Evolutionary conservation across 176 grass and related monocot genomes (phyloP), one percentile per base, ranked within the genome.

Genomic region (Oryza australiensis): DNA sequence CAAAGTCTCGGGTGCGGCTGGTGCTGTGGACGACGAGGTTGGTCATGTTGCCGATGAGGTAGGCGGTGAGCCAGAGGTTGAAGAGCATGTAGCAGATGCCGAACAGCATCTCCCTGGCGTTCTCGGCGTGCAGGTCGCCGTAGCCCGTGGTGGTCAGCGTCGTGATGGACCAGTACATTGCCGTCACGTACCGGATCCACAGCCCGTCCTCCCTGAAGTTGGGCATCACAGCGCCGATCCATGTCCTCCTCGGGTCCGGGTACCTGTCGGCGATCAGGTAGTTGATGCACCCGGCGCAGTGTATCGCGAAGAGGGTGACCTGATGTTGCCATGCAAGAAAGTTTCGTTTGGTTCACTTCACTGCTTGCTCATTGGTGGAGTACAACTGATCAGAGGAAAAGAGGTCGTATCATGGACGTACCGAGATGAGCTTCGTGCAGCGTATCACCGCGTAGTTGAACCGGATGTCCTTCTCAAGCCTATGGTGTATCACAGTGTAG

Each of bases 31-130:
- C 92, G 28, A 98, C 95, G 57, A 98, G 91, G 87, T 98, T 98
- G 84, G 95, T 98, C 95, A 98, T 94, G 75, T 94, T 98, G 75
- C 95, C 95, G 60, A 98, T 98, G 88, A 98, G 80, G 87, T 98
- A 98, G 3, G 95, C 82, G 1, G 95, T 93, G 65, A 98, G 90
- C 55, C 92, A 89, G 32, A 98, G 91, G 83, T 95, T 98, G 77
- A 94, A 98, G 68, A 98, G 90, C 95, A 98, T 98, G 67, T 95
- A 98, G 75, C 83, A 72, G 82, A 91, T 89, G 48, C 86, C 92
- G 80, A 98, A 94, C 14, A 95, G 63, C 95, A 94, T 98, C 86
- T 98, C 95, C 81, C 82, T 66, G 65, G 92, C 24, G 86, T 98
- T 98, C 78, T 93, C 86, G 60, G 95, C 95, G 73, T 98, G 92